Base-by-base conservation (phyloP, 257 asterid species). In the Petunia axillaris region DNA sequence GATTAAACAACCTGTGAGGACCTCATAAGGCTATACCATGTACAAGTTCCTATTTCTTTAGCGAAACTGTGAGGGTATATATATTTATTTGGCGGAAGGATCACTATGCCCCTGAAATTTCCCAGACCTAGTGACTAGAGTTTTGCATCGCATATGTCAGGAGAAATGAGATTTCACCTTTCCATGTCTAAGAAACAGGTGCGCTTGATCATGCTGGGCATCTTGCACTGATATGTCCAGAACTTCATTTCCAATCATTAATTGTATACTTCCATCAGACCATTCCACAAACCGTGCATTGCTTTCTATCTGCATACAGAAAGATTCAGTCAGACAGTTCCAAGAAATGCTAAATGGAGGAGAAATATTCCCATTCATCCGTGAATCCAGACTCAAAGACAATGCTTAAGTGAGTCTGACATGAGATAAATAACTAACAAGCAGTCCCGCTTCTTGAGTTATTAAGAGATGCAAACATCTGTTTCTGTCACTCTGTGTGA, bases 201-300 rank as follows among this genome's bases (percentile, higher is more conserved):
- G 98, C 75, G 98, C 88, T 76, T 93, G 98, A 80, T 96, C 99
- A 65, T 96, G 97, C 78, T 90, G 96, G 37, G 98, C 94, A 86
- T 93, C 98, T 86, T 94, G 99, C 88, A 86, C 87, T 64, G 98
- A 94, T 86, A 93, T 94, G 87, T 96, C 97, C 75, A 96, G 98
- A 85, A 94, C 98, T 91, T 96, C 99, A 86, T 91, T 96, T 81
- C 99, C 99, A 79, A 96, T 91, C 83, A 92, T 89, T 81, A 96
- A 86, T 89, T 96, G 99, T 76, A 91, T 82, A 89, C 98, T 92
- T 70, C 99, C 98, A 90, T 96, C 99, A 7, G 99, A 94, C 99
- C 99, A 96, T 79, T 91, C 94, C 89, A 96, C 99, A 85, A 96
- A 92, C 65, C 98, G 98, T 58, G 98, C 98, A 84, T 96, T 96